These are phyloP conservation scores for Chloris gayana DNA, from an alignment of 176 grass and related monocot genomes.

Conservation along the genomic window DNA sequence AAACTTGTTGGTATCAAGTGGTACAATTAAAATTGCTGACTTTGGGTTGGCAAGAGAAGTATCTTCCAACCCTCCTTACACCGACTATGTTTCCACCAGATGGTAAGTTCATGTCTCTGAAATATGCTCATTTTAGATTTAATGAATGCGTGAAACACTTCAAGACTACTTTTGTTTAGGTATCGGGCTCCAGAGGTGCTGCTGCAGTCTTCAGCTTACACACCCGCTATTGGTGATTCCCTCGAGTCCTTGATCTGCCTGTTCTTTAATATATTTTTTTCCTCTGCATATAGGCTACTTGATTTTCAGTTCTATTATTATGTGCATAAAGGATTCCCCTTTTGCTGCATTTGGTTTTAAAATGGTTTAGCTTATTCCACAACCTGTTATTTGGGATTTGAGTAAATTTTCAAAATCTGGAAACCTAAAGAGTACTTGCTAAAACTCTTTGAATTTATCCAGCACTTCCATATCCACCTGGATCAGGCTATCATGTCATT, in stretches of 20 bases:
- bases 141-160: neutral
- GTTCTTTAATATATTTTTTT: conserved; percentile 2
- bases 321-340: neutral
- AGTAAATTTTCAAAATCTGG: no score
- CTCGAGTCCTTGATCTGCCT: conserved; percentile 7
- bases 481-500: neutral
- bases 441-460: neutral
- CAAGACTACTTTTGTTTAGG: conserved; percentile 40
- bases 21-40: conserved; percentile 86
- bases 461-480: neutral
- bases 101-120: conserved; percentile 56
- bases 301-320: conserved; percentile 1
- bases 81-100: conserved; percentile 98
- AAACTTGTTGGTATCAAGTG: conserved; percentile 76
- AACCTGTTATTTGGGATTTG: neutral
- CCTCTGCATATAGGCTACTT: neutral
- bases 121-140: neutral
- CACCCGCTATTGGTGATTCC: conserved; percentile 77
- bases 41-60: conserved; percentile 97
- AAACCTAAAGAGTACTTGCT: no score
- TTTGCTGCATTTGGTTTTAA: neutral
- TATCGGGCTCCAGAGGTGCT: conserved; percentile 92
- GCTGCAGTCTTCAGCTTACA: conserved; percentile 68
- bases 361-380: neutral
- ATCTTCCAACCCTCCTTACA: conserved; percentile 81